Evolutionary conservation across 2,329 filamentous ascomycete genomes (phyloP), one percentile per base, ranked within the genome.

Genomic region (Epicoccum nigrum): DNA sequence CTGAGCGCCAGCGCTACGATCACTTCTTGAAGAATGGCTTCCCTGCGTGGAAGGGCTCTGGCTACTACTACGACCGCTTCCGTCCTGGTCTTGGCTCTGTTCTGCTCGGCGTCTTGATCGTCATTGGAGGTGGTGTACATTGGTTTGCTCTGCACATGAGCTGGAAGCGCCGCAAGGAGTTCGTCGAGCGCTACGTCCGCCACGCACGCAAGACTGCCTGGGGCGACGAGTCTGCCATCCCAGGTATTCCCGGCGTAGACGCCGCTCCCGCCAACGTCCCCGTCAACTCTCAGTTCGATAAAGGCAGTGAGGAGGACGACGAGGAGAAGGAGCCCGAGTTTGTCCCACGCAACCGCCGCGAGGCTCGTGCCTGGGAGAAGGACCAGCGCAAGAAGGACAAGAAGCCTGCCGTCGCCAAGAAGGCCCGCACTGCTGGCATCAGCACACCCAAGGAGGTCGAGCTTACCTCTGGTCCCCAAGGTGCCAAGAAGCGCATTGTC

Each of bases 31-130:
- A 80, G 72, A 92, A 97, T 75, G 94, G 94, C 55, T 99, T 99
- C 79, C 94, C 94, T 25, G 85, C 85, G 48, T 99, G 94, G 94
- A 92, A 93, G 78, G 94, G 94, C 51, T 97, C 93, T 35, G 93
- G 94, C 56, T 99, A 99, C 83, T 99, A 97, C 82, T 99, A 99
- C 79, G 86, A 86, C 66, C 87, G 94, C 51, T 97, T 93, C 82
- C 85, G 94, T 16, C 94, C 94, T 1, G 94, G 94, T 7, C 79
- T 97, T 35, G 91, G 90, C 52, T 89, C 89, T 12, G 94, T 96
- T 37, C 75, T 97, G 43, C 55, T 87, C 20, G 92, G 93, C 39
- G 77, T 96, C 32, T 91, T 97, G 74, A 72, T 96, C 56, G 84
- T 90, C 44, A 84, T 89, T 43, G 93, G 92, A 50, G 94, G 94